Conservation (phyloP, 352 stramenopile genomes). For the Globisporangium abappressorium region DNA sequence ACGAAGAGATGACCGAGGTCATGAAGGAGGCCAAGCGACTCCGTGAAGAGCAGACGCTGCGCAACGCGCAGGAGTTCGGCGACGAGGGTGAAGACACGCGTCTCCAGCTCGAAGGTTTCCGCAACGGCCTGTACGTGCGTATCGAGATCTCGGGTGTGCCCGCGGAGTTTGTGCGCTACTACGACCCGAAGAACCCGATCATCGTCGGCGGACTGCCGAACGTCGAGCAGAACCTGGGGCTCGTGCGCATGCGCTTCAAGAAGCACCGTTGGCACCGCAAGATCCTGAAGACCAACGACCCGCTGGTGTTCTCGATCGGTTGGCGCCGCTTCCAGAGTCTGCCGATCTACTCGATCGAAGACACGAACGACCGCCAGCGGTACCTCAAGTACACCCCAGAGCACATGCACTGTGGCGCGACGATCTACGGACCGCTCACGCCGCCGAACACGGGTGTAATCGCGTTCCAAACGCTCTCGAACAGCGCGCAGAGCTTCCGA, state of each 20-base stretch:
- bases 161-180: slow-evolving; percentile 94
- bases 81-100: slow-evolving; percentile 92
- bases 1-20: slow-evolving; percentile 87
- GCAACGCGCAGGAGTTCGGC: slow-evolving; percentile 95
- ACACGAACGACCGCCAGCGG: slow-evolving; percentile 95
- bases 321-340: slow-evolving; percentile 99
- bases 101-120: slow-evolving; percentile 93
- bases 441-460: slow-evolving; percentile 97
- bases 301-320: slow-evolving; percentile 97
- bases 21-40: slow-evolving; percentile 82
- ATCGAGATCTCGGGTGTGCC: slow-evolving; percentile 95
- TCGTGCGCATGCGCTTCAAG: slow-evolving; percentile 97
- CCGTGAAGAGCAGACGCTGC: slow-evolving; percentile 73
- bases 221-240: slow-evolving; percentile 93
- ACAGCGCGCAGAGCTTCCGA: slow-evolving; percentile 93
- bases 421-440: slow-evolving; percentile 95
- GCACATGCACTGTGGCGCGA: slow-evolving; percentile 99
- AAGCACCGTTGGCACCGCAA: slow-evolving; percentile 99
- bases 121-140: slow-evolving; percentile 96
- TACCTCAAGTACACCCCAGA: slow-evolving; percentile 99
- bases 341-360: slow-evolving; percentile 98
- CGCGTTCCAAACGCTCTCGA: slow-evolving; percentile 95
- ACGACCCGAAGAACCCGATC: slow-evolving; percentile 87
- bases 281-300: slow-evolving; percentile 98
- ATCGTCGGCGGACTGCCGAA: slow-evolving; percentile 94